phyloP scores from a whole-genome alignment of 2,329 filamentous ascomycete species.

The Nemania diffusa region DNA sequence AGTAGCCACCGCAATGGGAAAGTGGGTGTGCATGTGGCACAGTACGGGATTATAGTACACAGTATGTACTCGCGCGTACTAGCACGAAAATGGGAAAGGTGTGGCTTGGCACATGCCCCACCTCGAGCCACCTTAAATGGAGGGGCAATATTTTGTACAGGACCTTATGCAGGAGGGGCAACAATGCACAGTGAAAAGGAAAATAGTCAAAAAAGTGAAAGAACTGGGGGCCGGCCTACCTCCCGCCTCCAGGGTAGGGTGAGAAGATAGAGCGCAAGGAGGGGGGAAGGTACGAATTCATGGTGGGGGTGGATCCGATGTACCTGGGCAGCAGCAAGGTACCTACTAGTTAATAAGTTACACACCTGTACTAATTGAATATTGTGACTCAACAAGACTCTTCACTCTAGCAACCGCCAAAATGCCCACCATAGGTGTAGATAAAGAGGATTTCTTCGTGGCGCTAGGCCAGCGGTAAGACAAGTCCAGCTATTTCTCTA shows the following conservation, averaged over 20 bases:
- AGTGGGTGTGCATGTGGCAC: constrained; percentile 26
- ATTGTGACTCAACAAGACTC: constrained; percentile 33
- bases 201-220: constrained; percentile 4
- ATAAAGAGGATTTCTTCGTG: constrained; percentile 96
- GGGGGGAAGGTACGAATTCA: constrained; percentile 2
- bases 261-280: neutral
- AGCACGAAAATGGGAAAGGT: neutral
- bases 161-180: constrained; percentile 24
- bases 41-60: neutral
- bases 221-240: constrained; percentile 10
- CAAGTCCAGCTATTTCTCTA: constrained; percentile 25
- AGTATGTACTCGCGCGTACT: neutral
- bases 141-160: too few species aligned
- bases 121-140: constrained; percentile 3
- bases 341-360: neutral
- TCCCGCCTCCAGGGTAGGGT: constrained; percentile 13
- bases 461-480: constrained; percentile 85
- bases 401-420: constrained; percentile 45
- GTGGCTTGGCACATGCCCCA: constrained; percentile 14
- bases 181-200: constrained; percentile 27
- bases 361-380: neutral
- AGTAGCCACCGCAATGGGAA: constrained; percentile 31
- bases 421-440: constrained; percentile 97
- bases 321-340: neutral
- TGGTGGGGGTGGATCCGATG: constrained; percentile 30